These are phyloP conservation scores for Tetrahymena thermophila DNA, from an alignment of 73 alveolate genomes.

Conservation along the genomic window DNA sequence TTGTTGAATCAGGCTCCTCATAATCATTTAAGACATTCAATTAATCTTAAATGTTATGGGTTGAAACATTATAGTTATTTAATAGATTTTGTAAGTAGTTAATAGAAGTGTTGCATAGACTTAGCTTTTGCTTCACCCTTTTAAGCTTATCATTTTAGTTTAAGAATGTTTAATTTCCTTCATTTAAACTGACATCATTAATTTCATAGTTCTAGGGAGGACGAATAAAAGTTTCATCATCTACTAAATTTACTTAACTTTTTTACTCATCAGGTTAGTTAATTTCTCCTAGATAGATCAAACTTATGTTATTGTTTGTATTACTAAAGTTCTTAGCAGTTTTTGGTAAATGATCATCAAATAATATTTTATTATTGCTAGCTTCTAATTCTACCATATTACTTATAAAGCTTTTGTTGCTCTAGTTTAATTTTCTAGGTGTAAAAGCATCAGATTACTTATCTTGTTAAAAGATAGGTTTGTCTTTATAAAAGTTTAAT, in stretches of 20 bases:
- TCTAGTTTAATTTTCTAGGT: neutral
- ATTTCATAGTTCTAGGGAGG: neutral
- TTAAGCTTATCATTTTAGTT: neutral
- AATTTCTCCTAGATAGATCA: neutral
- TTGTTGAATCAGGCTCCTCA: neutral
- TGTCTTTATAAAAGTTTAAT: neutral
- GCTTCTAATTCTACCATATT: neutral
- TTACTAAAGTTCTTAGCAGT: neutral
- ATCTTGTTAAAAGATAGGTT: neutral
- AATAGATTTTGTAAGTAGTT: neutral
- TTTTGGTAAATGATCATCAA: neutral
- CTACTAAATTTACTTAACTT: neutral
- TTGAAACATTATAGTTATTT: neutral
- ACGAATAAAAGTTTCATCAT: neutral
- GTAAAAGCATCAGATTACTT: neutral
- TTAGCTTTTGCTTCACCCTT: neutral
- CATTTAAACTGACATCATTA: neutral
- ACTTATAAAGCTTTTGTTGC: neutral
- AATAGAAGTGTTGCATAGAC: neutral
- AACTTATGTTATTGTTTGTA: neutral
- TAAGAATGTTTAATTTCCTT: neutral
- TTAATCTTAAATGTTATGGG: neutral
- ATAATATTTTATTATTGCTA: neutral
- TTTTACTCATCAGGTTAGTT: neutral
- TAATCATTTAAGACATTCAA: neutral